Base-by-base conservation (phyloP, 345 rosid species). In the Eutrema heterophyllum region DNA sequence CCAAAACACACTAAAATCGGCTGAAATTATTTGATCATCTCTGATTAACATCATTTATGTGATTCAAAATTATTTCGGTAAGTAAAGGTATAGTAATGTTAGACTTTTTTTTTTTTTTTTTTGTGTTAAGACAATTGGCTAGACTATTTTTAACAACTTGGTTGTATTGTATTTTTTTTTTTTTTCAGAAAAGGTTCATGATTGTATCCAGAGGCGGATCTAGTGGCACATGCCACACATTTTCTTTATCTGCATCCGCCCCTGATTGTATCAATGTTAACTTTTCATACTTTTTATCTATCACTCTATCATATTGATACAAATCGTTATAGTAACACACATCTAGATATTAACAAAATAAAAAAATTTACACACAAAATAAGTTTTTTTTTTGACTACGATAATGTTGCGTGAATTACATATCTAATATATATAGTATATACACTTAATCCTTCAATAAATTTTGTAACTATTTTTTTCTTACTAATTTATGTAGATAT, bases 1-100 rank as follows among this genome's bases (percentile, higher is more conserved):
- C 71, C 14, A 76, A 52, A 70, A 10, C n/a, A 76, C 75, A 69
- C 64, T 62, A 76, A 54, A 76, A 9, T 69, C 60, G 71, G 80
- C 80, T 76, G 59, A 76, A 76, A 63, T 53, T 21, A 21, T 21
- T 1, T 21, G 21, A 7, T 52, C 1, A 68, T 12, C 5, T 18
- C 26, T 68, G n/a, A 40, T 38, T 66, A 41, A 7, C 62, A 43
- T 61, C 8, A 39, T 29, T 43, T 56, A 26, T 64, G 45, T 49
- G 36, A 6, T 62, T 61, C 9, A 10, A 35, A 51, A 39, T 33
- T 41, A 26, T 30, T 12, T 36, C n/a, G 7, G 18, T 27, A 46
- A 56, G 9, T 64, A 16, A 12, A 38, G 18, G 12, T 35, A 21
- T 32, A 9, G 14, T 64, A 54, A 57, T 36, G 32, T 18, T 44